Conservation (phyloP, 768 basidiomycete genomes). For the Pholiota conissans region DNA sequence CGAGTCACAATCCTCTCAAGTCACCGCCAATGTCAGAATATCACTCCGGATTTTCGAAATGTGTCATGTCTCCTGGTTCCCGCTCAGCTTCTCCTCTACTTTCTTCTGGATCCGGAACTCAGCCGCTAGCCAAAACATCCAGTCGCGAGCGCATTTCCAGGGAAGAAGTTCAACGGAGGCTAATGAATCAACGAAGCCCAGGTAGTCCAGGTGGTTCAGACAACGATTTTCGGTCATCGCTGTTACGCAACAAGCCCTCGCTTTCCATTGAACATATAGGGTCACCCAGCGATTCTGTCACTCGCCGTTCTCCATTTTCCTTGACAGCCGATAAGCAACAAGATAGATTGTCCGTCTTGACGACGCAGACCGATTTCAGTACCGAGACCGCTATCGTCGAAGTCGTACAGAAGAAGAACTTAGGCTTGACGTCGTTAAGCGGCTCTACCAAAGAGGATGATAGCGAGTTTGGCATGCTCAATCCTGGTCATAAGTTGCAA, state of each 20-base stretch:
- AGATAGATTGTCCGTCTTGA: conserved; percentile 39
- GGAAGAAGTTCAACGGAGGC: conserved; percentile 25
- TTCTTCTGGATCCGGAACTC: conserved; percentile 3
- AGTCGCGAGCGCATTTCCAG: conserved; percentile 27
- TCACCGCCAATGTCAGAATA: conserved; percentile 13
- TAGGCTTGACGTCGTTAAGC: conserved; percentile 20
- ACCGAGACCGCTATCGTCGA: conserved; percentile 52
- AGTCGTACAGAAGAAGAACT: conserved; percentile 41
- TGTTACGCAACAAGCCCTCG: not conserved
- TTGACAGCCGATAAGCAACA: conserved; percentile 31
- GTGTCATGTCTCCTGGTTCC: conserved; percentile 19
- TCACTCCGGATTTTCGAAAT: conserved; percentile 13
- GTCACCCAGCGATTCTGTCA: not conserved
- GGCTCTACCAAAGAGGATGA: conserved; percentile 20
- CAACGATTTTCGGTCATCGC: conserved; percentile 1
- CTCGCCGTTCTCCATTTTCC: conserved; percentile 2
- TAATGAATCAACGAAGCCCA: conserved; percentile 21
- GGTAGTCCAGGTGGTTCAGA: conserved; percentile 13
- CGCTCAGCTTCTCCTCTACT: conserved; percentile 23
- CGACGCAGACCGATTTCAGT: conserved; percentile 42
- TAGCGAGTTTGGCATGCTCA: conserved; percentile 33
- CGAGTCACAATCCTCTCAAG: not conserved
- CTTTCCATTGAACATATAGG: conserved; percentile 1
- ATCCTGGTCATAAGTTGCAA: conserved; percentile 27
- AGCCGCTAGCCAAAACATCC: conserved; percentile 14